Percentiles rank a stretch among this genome's conserved stretches.
Conservation (phyloP, 768 basidiomycete species). For the Tricholomella constricta region DNA sequence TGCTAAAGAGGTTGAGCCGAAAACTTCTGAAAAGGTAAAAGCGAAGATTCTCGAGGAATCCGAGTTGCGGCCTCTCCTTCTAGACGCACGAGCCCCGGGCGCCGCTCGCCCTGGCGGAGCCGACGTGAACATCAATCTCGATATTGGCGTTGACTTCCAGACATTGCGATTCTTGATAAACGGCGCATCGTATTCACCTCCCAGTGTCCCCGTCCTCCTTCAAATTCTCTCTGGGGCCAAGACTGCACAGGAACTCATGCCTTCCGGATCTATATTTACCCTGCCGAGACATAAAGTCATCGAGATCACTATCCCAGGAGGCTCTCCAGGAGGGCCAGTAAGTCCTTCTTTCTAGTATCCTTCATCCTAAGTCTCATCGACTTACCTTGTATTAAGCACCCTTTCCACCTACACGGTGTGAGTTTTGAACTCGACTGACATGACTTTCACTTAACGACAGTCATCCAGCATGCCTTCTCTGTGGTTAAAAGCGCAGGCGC, state of each 20-base stretch:
- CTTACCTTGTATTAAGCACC: slow-evolving; percentile 24
- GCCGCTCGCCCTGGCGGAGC: slow-evolving; percentile 9
- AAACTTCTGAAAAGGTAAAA: not conserved
- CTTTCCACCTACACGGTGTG: slow-evolving; percentile 42
- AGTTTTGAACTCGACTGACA: slow-evolving; percentile 9
- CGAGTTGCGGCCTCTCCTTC: slow-evolving; percentile 12
- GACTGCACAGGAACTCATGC: slow-evolving; percentile 30
- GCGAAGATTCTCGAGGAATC: slow-evolving; percentile 8
- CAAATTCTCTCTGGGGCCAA: slow-evolving; percentile 46
- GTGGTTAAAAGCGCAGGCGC: slow-evolving; percentile 37
- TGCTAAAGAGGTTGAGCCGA: slow-evolving; percentile 11
- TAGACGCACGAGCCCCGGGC: slow-evolving; percentile 10
- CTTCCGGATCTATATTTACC: slow-evolving; percentile 32
- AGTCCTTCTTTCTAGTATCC: not conserved
- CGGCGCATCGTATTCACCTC: slow-evolving; percentile 29
- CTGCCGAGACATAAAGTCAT: slow-evolving; percentile 38
- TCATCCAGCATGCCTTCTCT: slow-evolving; percentile 33
- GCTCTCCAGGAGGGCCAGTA: slow-evolving; percentile 20
- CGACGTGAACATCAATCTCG: slow-evolving; percentile 18
- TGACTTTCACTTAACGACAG: not conserved
- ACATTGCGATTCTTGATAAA: slow-evolving; percentile 32
- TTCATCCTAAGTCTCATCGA: not conserved
- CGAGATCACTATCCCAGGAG: slow-evolving; percentile 39
- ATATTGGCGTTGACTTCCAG: slow-evolving; percentile 13
- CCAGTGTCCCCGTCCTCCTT: slow-evolving; percentile 43